Evolutionary conservation across 1,139 yeast genomes (phyloP), one percentile per base, ranked within the genome.

Genomic region (Yamadazyma aaseri): DNA sequence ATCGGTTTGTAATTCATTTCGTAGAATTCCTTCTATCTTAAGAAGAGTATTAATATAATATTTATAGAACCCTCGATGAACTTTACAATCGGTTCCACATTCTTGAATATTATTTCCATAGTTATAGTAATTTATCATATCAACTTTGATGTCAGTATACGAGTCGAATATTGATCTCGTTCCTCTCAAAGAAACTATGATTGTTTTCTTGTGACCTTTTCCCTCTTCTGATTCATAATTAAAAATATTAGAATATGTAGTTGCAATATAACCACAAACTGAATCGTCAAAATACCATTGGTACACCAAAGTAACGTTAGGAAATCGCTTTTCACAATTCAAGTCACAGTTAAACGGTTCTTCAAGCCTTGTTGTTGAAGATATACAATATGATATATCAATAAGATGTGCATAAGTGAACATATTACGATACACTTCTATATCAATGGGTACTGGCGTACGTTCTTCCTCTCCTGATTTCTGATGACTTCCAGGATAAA

Each of bases 351-450:
- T 42, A 41, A 74, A 74, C 0, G 79, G 79, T 17, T 52, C 49
- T 2, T 53, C 47, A 6, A 74, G 63, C 5, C 50, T 49, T 3
- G 60, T 50, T 2, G 60, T 40, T 2, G 58, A 51, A 2, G 74
- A 65, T 2, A 74, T 60, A 42, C 80, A 74, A 42, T 74, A 74
- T 8, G 77, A 56, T 15, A 72, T 70, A 39, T 73, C 78, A 28
- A 69, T 67, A 27, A 73, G 51, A 46, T 71, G 76, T 2, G 79
- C 75, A 44, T 65, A 65, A 4, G 66, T 63, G 47, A 50, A 61
- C 36, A 67, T 50, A 32, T 59, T 55, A 17, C 49, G 34, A 35
- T 58, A 63, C 13, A 63, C 47, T 6, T 48, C 52, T 1, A 33
- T 26, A 33, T 62, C 62, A 10, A 46, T 28, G 2, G 35, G 35